A percentile compares a stretch with the other conserved stretches of the same genome.
phyloP scores from a whole-genome alignment of 1,284 basidiomycete genomes.

The Laetiporus sulphureus region DNA sequence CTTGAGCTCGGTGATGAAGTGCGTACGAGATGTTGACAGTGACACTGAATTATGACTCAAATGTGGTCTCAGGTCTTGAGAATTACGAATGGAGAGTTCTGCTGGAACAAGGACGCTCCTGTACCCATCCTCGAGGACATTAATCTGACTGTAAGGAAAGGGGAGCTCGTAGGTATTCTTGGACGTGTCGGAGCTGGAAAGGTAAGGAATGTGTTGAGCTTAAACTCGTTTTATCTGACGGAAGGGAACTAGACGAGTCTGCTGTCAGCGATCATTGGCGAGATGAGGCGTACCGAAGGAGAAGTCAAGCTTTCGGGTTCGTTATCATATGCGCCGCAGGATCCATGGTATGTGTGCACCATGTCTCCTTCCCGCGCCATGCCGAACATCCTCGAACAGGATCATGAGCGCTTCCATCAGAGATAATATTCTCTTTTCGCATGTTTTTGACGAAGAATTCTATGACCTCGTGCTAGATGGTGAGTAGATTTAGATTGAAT shows the following conservation, averaged over 20 bases:
- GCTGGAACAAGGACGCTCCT: slow-evolving; percentile 56
- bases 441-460: slow-evolving; percentile 77
- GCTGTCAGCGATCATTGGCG: slow-evolving; percentile 77
- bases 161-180: slow-evolving; percentile 83
- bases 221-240: background rate
- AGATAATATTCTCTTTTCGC: slow-evolving; percentile 89
- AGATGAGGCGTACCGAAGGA: slow-evolving; percentile 80
- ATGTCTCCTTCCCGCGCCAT: background rate
- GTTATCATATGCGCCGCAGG: slow-evolving; percentile 87
- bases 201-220: slow-evolving; percentile 30
- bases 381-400: slow-evolving; percentile 33
- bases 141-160: slow-evolving; percentile 70
- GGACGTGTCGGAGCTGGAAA: slow-evolving; percentile 94
- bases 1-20: slow-evolving; percentile 60
- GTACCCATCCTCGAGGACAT: slow-evolving; percentile 75
- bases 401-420: slow-evolving; percentile 78
- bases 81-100: slow-evolving; percentile 72
- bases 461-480: slow-evolving; percentile 74
- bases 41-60: background rate
- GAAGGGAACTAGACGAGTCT: slow-evolving; percentile 65
- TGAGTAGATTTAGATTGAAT: slow-evolving; percentile 20
- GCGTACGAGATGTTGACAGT: background rate
- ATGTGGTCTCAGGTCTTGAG: slow-evolving; percentile 53
- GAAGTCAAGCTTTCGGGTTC: slow-evolving; percentile 65
- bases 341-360: slow-evolving; percentile 60